Evolutionary conservation across 768 basidiomycete genomes (phyloP), one percentile per base, ranked within the genome.

Genomic region (Calocybe indica): DNA sequence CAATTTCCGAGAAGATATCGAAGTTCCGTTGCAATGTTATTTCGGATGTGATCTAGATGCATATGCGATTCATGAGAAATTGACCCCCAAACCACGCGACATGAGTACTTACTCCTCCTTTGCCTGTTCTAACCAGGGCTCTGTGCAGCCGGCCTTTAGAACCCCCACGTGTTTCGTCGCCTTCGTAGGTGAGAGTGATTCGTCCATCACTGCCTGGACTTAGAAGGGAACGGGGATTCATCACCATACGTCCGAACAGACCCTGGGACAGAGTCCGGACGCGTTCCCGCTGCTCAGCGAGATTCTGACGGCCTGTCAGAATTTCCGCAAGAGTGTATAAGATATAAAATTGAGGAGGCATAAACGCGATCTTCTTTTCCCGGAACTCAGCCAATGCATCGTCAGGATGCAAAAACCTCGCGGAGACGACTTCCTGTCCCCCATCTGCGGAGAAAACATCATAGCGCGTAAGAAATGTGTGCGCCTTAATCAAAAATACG

Each of bases 281-380:
- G 48, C 63, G 66, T 31, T 62, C 67, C 36, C 75, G 67, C 55
- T 85, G 79, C 11, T 66, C 68, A 1, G 54, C 35, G 2, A 76
- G 78, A 49, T 64, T 76, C 43, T 51, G 45, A 6, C 60, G 48
- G 37, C 75, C 76, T 2, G 60, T 48, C 15, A 87, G 65, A 32
- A 86, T 67, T 31, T 68, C 69, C 4, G 79, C 69, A 34, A 88
- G 69, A 3, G 83, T 86, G 7, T 71, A 66, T 28, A 88, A 62
- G 44, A 88, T 73, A 59, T 88, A 88, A 57, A 74, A 83, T 58
- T 88, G 86, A 9, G 86, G 86, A 12, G 85, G 85, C 80, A 86
- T 81, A 39, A 87, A 69, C 3, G 68, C 68, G 49, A 87, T 79
- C 48, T 71, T 69, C 14, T 73, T 67, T 30, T 66, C 65, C 13